These are phyloP conservation scores for Mycena sanguinolenta DNA, from an alignment of 768 basidiomycete species.

Conservation along the genomic window DNA sequence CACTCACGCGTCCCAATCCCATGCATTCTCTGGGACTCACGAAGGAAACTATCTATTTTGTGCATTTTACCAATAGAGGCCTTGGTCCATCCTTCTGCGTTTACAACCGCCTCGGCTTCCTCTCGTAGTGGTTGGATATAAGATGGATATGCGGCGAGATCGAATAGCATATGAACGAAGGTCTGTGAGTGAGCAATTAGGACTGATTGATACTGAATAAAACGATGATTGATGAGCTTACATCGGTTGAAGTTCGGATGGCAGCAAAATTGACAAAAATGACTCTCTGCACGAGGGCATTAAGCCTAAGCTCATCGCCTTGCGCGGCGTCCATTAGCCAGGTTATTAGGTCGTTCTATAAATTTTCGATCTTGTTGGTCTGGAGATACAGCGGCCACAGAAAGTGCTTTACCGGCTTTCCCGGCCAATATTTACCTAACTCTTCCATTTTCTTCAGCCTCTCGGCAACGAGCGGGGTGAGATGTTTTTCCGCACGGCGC, in stretches of 20 bases:
- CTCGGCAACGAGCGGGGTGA: conserved; percentile 37
- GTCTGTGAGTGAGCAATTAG: conserved; percentile 34
- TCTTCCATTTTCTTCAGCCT: conserved; percentile 35
- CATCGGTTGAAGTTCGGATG: conserved; percentile 50
- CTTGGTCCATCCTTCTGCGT: conserved; percentile 45
- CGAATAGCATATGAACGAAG: conserved; percentile 41
- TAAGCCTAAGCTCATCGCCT: conserved; percentile 38
- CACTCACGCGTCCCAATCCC: conserved; percentile 44
- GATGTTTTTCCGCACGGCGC: conserved; percentile 34
- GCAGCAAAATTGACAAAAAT: conserved; percentile 51
- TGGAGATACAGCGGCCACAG: too few relatives aligned
- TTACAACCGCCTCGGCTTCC: conserved; percentile 48
- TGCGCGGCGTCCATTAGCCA: conserved; percentile 53
- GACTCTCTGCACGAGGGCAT: conserved; percentile 42
- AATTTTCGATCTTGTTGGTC: too few relatives aligned
- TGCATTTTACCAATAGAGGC: conserved; percentile 46
- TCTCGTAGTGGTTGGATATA: conserved; percentile 46
- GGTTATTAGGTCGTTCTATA: conserved; percentile 54
- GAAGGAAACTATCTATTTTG: conserved; percentile 51
- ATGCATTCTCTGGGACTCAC: conserved; percentile 45
- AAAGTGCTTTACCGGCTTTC: too few relatives aligned
- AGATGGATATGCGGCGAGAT: conserved; percentile 42
- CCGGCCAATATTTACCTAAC: conserved; percentile 40
- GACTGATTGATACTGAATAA: not conserved
- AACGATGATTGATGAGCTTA: not conserved